Evolutionary conservation across 148 eudicot species (phyloP).

Genomic region (Rhododendron williamsianum): DNA sequence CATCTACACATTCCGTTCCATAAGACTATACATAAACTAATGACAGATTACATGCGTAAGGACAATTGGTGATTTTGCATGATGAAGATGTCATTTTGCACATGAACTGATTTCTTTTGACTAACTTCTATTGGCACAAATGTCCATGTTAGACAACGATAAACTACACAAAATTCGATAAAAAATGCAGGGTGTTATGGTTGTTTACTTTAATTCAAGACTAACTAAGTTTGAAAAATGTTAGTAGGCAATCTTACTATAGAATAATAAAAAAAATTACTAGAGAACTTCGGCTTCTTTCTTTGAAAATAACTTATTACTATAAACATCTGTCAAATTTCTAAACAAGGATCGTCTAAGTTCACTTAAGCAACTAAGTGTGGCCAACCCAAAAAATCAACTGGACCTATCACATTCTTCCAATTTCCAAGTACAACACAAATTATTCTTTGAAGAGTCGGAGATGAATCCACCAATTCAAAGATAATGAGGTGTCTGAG

Average conservation of each 20-base stretch:
- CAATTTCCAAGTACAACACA: constrained; percentile 8
- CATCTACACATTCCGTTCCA: background rate
- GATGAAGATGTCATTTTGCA: background rate
- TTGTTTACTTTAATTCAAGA: background rate
- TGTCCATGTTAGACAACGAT: background rate
- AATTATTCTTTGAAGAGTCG: constrained; percentile 11
- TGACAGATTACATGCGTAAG: background rate
- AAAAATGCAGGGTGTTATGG: background rate
- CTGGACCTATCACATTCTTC: background rate
- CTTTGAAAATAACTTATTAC: background rate
- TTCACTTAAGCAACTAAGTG: constrained; percentile 1
- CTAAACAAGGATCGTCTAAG: background rate
- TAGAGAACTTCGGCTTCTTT: background rate
- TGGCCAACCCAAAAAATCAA: background rate
- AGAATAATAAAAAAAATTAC: background rate
- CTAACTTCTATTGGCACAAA: background rate
- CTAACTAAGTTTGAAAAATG: background rate
- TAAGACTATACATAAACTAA: background rate
- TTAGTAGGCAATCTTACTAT: background rate
- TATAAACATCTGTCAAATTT: background rate
- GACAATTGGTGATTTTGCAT: background rate
- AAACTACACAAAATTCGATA: background rate
- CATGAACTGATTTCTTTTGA: background rate
- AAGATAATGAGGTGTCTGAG: constrained; percentile 12
- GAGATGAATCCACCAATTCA: constrained; percentile 15